These are phyloP conservation scores for Arthrobotrys pseudoclavata DNA, from an alignment of 2,329 filamentous ascomycete species.

Conservation along the genomic window DNA sequence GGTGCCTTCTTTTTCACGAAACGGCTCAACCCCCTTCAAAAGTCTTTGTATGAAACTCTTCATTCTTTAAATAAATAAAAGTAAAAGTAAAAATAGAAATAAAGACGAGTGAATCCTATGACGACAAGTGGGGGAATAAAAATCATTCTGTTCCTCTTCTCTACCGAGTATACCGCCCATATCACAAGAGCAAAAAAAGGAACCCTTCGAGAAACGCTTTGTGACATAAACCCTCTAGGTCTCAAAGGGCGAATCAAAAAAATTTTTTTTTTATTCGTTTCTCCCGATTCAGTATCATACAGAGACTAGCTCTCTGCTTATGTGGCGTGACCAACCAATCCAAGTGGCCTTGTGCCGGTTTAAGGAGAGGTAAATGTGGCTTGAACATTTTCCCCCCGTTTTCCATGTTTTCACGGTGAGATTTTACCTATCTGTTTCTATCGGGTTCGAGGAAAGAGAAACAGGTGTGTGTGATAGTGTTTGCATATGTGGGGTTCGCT, in stretches of 20 bases:
- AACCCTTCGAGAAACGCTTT: conserved; percentile 8
- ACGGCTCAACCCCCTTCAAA: conserved; percentile 1
- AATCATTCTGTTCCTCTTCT: background rate
- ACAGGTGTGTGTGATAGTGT: background rate
- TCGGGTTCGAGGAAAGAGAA: background rate
- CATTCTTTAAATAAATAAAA: background rate
- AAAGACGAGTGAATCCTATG: conserved; percentile 6
- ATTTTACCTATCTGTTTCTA: background rate
- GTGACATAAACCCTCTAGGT: conserved; percentile 2
- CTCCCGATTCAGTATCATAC: conserved; percentile 4
- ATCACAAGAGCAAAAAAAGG: conserved; percentile 1
- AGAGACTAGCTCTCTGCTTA: background rate
- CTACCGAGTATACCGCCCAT: background rate
- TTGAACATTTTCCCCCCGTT: background rate
- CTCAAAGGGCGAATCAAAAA: background rate
- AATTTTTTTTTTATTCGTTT: background rate
- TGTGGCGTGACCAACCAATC: background rate
- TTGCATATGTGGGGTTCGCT: background rate
- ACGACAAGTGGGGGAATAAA: background rate
- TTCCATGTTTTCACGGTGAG: background rate
- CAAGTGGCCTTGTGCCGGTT: conserved; percentile 3
- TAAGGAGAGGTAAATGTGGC: background rate
- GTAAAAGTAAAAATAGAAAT: background rate
- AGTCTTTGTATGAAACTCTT: background rate
- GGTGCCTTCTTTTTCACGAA: background rate